Percentiles rank a stretch among this genome's conserved stretches.
These are phyloP conservation scores for Flaveria ramosissima DNA, from an alignment of 129 eudicot species.

Conservation along the genomic window DNA sequence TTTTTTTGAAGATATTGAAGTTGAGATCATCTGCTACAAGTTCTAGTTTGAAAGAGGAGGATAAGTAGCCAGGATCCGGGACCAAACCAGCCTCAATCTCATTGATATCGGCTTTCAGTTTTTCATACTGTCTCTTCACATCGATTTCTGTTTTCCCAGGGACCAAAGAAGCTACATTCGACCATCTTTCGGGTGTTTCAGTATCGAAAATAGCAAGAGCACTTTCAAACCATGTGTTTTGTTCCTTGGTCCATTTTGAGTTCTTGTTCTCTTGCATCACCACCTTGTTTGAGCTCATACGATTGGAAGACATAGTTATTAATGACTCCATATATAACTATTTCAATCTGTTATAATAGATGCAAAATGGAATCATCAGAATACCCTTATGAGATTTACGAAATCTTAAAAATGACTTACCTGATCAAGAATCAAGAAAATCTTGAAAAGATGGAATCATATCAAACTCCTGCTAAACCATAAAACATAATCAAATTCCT, in stretches of 20 bases:
- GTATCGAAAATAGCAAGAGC: conserved; percentile 77
- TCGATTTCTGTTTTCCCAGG: conserved; percentile 87
- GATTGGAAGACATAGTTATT: conserved; percentile 47
- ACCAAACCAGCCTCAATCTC: conserved; percentile 78
- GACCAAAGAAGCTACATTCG: conserved; percentile 62
- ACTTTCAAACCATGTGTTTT: conserved; percentile 82
- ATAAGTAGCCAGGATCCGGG: conserved; percentile 59
- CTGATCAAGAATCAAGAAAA: conserved; percentile 48
- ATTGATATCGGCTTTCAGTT: conserved; percentile 67
- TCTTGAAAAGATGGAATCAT: conserved; percentile 30
- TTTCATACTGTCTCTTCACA: conserved; percentile 74
- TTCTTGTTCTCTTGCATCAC: conserved; percentile 48
- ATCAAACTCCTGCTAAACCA: conserved; percentile 17
- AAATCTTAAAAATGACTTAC: conserved; percentile 34
- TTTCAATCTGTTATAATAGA: conserved; percentile 23
- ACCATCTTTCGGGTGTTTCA: conserved; percentile 81
- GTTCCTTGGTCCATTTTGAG: conserved; percentile 75
- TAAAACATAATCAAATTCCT: background rate
- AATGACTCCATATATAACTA: conserved; percentile 53
- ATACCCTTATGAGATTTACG: conserved; percentile 11
- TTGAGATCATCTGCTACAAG: conserved; percentile 42
- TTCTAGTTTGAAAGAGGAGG: conserved; percentile 57
- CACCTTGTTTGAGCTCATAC: conserved; percentile 38
- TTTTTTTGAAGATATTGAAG: conserved; percentile 46
- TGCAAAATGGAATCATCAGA: conserved; percentile 20